Percentiles rank a stretch among this genome's conserved stretches.
Conservation (phyloP, 306 rosid genomes). For the Senna tora region DNA sequence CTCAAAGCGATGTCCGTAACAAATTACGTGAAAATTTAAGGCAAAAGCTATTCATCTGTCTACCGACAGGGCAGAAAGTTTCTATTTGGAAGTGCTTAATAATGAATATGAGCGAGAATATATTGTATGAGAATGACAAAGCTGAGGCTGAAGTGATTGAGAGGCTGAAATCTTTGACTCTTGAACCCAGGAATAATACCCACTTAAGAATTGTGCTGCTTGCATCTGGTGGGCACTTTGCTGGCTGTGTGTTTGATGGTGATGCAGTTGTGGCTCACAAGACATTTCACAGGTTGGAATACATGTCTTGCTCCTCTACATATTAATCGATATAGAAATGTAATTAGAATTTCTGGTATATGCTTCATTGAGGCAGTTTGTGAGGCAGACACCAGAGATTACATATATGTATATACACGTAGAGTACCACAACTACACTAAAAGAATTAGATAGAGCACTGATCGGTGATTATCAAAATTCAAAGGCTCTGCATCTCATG, state of each 20-base stretch:
- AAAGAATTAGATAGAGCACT: conserved; percentile 18
- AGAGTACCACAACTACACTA: neutral
- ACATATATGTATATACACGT: conserved; percentile 10
- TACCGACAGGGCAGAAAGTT: conserved; percentile 66
- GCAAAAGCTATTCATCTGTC: conserved; percentile 63
- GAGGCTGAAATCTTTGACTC: conserved; percentile 59
- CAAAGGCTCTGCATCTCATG: neutral
- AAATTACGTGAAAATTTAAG: conserved; percentile 47
- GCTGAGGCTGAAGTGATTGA: conserved; percentile 50
- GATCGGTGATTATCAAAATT: conserved; percentile 12
- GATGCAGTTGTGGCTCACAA: conserved; percentile 77
- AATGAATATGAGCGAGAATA: conserved; percentile 61
- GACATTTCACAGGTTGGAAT: conserved; percentile 90
- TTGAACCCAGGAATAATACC: conserved; percentile 70
- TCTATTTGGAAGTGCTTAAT: conserved; percentile 85
- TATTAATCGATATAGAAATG: neutral
- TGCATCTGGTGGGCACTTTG: conserved; percentile 95
- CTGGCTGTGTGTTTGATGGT: conserved; percentile 92
- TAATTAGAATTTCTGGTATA: conserved; percentile 8
- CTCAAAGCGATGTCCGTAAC: conserved; percentile 35
- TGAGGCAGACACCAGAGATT: neutral
- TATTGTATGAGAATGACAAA: conserved; percentile 47
- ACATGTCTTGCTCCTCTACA: conserved; percentile 14
- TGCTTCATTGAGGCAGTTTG: conserved; percentile 21
- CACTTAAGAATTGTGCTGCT: conserved; percentile 76